Evolutionary conservation across 129 eudicot species (phyloP).

Genomic region (Deinandra increscens): DNA sequence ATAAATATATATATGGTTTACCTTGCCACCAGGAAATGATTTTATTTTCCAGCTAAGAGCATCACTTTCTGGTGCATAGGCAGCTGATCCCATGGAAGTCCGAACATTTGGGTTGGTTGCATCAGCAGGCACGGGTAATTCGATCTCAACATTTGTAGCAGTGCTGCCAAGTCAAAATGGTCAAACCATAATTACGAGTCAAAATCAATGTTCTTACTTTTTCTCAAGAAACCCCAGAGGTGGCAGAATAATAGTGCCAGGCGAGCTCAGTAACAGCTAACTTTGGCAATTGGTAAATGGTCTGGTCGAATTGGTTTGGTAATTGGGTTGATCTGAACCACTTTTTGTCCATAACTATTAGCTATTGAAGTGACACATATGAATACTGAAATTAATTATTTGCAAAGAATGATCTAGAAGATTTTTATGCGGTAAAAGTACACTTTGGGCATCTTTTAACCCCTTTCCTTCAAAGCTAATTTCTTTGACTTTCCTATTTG

Average conservation of each 20-base stretch:
- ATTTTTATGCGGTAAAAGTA: background rate
- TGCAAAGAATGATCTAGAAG: background rate
- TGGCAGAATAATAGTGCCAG: background rate
- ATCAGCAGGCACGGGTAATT: slow-evolving; percentile 88
- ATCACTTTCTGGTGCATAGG: slow-evolving; percentile 96
- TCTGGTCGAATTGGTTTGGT: too few species aligned
- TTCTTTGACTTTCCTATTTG: background rate
- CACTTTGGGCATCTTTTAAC: background rate
- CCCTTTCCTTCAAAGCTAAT: background rate
- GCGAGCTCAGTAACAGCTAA: background rate
- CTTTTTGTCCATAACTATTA: background rate
- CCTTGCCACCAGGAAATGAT: slow-evolving; percentile 99
- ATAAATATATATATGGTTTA: slow-evolving; percentile 5
- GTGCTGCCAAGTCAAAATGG: slow-evolving; percentile 52
- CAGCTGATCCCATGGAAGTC: slow-evolving; percentile 94
- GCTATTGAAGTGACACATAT: background rate
- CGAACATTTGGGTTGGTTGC: slow-evolving; percentile 89
- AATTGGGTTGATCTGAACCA: too few species aligned
- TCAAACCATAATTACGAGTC: slow-evolving; percentile 16
- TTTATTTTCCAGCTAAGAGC: slow-evolving; percentile 89
- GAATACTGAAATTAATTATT: background rate
- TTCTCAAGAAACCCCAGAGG: background rate
- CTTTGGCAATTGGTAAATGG: background rate
- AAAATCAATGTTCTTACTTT: background rate
- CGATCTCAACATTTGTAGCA: slow-evolving; percentile 95